These are phyloP conservation scores for Huntiella omanensis DNA, from an alignment of 2,329 filamentous ascomycete species.

Conservation along the genomic window DNA sequence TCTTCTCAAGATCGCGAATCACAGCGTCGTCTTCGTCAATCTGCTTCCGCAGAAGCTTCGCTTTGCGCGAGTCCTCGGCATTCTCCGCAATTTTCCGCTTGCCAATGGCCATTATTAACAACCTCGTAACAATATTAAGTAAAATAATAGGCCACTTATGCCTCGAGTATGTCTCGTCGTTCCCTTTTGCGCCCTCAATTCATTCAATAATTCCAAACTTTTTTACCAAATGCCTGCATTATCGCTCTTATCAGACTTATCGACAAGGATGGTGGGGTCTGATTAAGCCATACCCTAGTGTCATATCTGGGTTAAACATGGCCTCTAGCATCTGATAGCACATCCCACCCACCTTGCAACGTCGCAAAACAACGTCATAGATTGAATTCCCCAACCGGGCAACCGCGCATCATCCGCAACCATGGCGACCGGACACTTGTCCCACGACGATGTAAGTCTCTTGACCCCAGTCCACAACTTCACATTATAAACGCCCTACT, in stretches of 20 bases:
- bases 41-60: conserved; percentile 32
- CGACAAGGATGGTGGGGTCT: conserved; percentile 4
- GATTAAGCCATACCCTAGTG: background rate
- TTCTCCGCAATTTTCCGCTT: conserved; percentile 6
- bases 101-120: conserved; percentile 1
- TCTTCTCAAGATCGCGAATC: conserved; percentile 73
- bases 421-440: conserved; percentile 24
- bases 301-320: too few species aligned
- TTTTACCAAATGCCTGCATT: conserved; percentile 4
- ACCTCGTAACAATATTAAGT: background rate
- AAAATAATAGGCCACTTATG: background rate
- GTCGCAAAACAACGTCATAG: background rate
- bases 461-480: background rate
- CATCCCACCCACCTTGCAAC: too few species aligned
- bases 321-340: too few species aligned
- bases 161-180: background rate
- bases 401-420: background rate
- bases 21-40: conserved; percentile 71
- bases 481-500: background rate
- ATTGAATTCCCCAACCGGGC: background rate
- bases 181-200: background rate
- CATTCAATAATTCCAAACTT: conserved; percentile 1
- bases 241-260: conserved; percentile 9
- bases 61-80: conserved; percentile 4
- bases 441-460: conserved; percentile 39